Evolutionary conservation across 2,329 filamentous ascomycete genomes (phyloP).

Genomic region (Rhinocladiella mackenziei): DNA sequence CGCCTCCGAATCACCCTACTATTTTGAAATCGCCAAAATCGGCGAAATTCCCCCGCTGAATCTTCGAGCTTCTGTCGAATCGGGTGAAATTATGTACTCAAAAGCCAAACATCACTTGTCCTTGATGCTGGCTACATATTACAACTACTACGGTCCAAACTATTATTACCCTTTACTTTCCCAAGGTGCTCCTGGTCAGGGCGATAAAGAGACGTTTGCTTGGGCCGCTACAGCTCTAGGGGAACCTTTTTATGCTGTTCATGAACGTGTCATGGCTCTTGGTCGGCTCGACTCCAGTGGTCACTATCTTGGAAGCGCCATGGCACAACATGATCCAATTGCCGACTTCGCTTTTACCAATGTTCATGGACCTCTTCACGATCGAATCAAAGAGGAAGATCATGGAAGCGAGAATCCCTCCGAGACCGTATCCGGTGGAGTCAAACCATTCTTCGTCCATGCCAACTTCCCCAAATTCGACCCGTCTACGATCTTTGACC

Average conservation of each 20-base stretch:
- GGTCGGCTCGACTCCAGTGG: slow-evolving; percentile 27
- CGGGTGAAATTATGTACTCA: slow-evolving; percentile 45
- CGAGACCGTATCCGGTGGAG: slow-evolving; percentile 27
- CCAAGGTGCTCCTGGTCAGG: slow-evolving; percentile 47
- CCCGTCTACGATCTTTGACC: slow-evolving; percentile 36
- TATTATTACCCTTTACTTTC: slow-evolving; percentile 46
- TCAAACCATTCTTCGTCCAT: slow-evolving; percentile 40
- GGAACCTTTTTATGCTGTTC: slow-evolving; percentile 43
- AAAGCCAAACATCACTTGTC: slow-evolving; percentile 42
- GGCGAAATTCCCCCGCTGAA: slow-evolving; percentile 35
- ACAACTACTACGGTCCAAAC: slow-evolving; percentile 47
- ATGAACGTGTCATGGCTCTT: slow-evolving; percentile 30
- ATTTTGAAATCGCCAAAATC: slow-evolving; percentile 40
- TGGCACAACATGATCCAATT: slow-evolving; percentile 36
- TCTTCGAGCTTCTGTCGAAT: slow-evolving; percentile 39
- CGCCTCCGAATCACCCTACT: slow-evolving; percentile 43
- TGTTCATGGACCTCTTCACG: slow-evolving; percentile 19
- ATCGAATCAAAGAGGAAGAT: slow-evolving; percentile 29
- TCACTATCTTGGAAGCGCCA: slow-evolving; percentile 32
- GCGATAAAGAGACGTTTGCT: slow-evolving; percentile 51
- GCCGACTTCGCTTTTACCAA: slow-evolving; percentile 32
- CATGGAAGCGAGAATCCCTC: slow-evolving; percentile 32
- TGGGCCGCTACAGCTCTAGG: slow-evolving; percentile 42
- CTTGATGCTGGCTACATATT: slow-evolving; percentile 48
- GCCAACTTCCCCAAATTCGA: slow-evolving; percentile 42